phyloP scores from a whole-genome alignment of 306 rosid species.

The Senna tora region DNA sequence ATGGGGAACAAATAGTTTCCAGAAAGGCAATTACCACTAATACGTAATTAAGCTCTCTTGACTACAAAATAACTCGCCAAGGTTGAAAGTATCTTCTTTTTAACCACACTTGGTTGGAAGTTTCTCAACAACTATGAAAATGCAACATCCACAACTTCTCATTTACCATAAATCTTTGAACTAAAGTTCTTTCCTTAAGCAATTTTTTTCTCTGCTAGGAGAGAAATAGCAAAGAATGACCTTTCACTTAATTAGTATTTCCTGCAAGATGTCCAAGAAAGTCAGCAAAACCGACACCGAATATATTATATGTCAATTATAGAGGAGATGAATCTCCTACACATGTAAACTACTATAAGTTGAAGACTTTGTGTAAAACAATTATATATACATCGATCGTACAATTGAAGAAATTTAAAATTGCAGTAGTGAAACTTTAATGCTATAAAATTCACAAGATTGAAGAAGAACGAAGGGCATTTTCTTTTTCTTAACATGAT shows the following conservation, averaged over 20 bases:
- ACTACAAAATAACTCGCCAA: background rate
- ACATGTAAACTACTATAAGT: background rate
- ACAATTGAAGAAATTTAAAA: background rate
- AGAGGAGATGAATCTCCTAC: background rate
- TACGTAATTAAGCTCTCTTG: background rate
- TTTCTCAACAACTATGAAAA: background rate
- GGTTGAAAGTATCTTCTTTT: too few species aligned
- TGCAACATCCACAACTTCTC: background rate
- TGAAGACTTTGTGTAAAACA: background rate
- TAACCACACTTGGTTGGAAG: background rate
- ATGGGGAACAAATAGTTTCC: background rate
- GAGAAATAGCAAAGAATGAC: background rate
- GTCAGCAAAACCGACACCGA: background rate
- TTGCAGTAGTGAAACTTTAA: too few species aligned
- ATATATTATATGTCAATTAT: background rate
- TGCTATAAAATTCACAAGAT: too few species aligned
- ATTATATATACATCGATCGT: background rate
- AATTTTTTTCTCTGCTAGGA: background rate
- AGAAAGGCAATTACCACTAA: background rate
- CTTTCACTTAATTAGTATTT: background rate
- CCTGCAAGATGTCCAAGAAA: background rate
- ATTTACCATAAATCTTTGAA: too few species aligned
- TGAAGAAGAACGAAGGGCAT: background rate
- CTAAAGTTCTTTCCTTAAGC: too few species aligned
- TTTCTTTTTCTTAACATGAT: background rate